Base-by-base conservation (phyloP, 352 stramenopile species). In the Globisporangium perplexum region DNA sequence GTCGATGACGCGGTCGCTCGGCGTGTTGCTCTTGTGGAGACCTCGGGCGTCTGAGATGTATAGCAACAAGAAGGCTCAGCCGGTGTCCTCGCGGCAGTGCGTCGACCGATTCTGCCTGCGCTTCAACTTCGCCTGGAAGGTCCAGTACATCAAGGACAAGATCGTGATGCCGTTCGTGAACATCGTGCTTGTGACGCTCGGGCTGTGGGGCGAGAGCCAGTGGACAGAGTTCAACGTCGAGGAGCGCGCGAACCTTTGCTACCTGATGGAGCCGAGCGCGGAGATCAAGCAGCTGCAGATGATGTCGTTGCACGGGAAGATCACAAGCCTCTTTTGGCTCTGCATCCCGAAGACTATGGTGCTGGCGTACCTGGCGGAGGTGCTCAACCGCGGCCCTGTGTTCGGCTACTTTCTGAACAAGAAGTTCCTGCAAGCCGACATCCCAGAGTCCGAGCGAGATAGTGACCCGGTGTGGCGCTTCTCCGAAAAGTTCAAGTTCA, bases 231-330 rank as follows among this genome's bases (percentile, higher is more conserved):
- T 71, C 50, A 80, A 83, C 47, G 63, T 86, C 18, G 65, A 86
- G 57, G 70, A 83, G 33, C 70, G 75, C 5, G 75, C 72, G 2
- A 80, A 86, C 35, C 65, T 69, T 22, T 80, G 72, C 28, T 86
- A 77, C 47, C 50, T 67, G 11, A 80, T 82, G 72, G 75, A 86
- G 28, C 75, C 72, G 11, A 80, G 69, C 36, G 68, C 54, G 0
- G 75, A 83, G 36, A 64, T 73, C 57, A 83, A 82, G 62, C 75
- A 86, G 57, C 53, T 86, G n/a, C 72, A 86, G 55, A 82, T 86
- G 72, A 86, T 86, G 75, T 57, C 75, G 2, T 42, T 86, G 31
- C 75, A 86, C 20, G 75, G 75, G 31, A 86, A 86, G 52, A 78
- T 86, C 53, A 61, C 73, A 26, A 82, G 70, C 60, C 56, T 86